Percentiles rank a stretch among this genome's conserved stretches.
Evolutionary conservation across 1,284 basidiomycete species (phyloP).

Genomic region (Malassezia equina): DNA sequence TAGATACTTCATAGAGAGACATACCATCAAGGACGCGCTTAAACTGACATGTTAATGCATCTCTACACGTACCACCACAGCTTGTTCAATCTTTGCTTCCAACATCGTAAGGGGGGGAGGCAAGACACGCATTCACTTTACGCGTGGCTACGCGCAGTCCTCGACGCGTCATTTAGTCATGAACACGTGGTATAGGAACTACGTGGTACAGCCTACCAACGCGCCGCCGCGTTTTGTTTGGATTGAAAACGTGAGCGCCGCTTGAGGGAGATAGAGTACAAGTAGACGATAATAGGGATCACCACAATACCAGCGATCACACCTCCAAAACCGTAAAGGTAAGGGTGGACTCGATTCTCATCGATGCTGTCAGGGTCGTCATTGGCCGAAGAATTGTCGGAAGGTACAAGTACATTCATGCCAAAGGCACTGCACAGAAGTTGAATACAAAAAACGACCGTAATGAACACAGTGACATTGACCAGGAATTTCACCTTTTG

Average conservation of each 20-base stretch:
- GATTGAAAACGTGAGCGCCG: background rate
- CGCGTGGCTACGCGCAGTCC: conserved; percentile 1
- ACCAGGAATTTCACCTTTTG: conserved; percentile 33
- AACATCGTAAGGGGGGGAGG: conserved; percentile 5
- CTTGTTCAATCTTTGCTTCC: conserved; percentile 19
- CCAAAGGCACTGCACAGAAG: conserved; percentile 24
- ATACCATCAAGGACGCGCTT: conserved; percentile 19
- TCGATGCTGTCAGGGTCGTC: background rate
- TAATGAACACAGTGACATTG: conserved; percentile 60
- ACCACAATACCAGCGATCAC: background rate
- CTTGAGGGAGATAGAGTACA: background rate
- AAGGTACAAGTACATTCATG: conserved; percentile 52
- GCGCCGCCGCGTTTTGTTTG: background rate
- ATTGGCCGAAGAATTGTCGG: background rate
- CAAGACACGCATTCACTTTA: background rate
- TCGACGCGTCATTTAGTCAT: conserved; percentile 8
- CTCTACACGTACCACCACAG: conserved; percentile 16
- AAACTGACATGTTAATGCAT: conserved; percentile 1
- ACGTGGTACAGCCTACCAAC: background rate
- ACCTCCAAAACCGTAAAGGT: conserved; percentile 2
- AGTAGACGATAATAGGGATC: conserved; percentile 2
- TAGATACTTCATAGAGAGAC: background rate
- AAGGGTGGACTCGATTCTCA: background rate
- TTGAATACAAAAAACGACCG: conserved; percentile 54
- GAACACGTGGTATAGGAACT: background rate